Base-by-base conservation (phyloP, 352 stramenopile species). In the Elongisporangium prolatum region DNA sequence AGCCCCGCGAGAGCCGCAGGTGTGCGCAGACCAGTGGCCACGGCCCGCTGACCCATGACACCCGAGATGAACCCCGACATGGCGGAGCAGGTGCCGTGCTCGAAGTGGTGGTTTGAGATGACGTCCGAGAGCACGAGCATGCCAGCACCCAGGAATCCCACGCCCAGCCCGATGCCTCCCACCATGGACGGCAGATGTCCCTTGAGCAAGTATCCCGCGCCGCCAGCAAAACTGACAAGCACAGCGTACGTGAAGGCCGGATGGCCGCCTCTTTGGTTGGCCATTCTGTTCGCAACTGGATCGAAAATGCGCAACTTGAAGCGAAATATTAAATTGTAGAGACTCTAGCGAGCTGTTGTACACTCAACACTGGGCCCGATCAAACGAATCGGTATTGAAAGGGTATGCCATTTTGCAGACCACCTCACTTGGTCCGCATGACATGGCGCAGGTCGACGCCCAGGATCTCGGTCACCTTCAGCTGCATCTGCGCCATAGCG, bases 381-480 rank as follows among this genome's bases (percentile, higher is more conserved):
- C 52, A 48, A 21, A 25, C 52, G 28, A 57, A 48, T 44, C 48
- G 48, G 17, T 21, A 50, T 54, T 18, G 20, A 60, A 48, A 56
- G 56, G 48, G 21, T 20, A 55, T 54, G 60, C 55, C 57, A 52
- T 51, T 52, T 65, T 24, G 20, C 28, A 51, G 28, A 40, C 40
- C 18, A 21, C 25, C 17, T 51, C 77, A 91, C 68, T 91, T 90
- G 63, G 74, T 75, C 40, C 80, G 78, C 83, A 93, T 89, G 67
- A 93, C 89, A 69, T 95, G 85, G 56, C 83, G 80, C 55, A 95
- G 67, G 58, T 95, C 83, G 48, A 95, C 85, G 50, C 83, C 85
- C 18, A 95, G 73, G 48, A 95, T 93, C 52, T 91, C 82, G 25
- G 81, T 92, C 37, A 89, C 85, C 57, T 86, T 76, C 37, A 92